Evolutionary conservation across 225 moss, liverwort and hornwort genomes (phyloP), one percentile per base, ranked within the genome.

Genomic region (Thuidium tamariscinum): DNA sequence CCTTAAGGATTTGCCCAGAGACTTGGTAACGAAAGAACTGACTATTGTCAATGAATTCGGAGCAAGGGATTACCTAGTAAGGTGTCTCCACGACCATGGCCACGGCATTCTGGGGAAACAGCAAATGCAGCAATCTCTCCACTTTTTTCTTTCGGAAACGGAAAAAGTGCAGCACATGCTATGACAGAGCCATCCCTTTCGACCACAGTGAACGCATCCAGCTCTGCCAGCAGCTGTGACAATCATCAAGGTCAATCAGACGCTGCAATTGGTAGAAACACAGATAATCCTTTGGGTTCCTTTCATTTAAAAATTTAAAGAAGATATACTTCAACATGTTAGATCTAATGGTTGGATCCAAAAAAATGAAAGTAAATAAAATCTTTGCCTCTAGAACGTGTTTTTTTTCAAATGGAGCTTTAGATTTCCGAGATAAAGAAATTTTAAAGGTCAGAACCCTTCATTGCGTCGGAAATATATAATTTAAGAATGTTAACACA

Each of bases 51-150:
- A 70, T 44, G 56, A 62, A 82, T 79, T 77, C 15, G 41, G 84
- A 49, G 61, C 37, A 85, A 51, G 64, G 63, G n/a, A 77, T 82
- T 93, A 97, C 97, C 97, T 30, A 98, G 94, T 67, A 98, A 89
- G 61, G 94, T 93, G 80, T 94, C 93, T 86, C 98, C 98, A 77
- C 94, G 93, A 80, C 98, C 98, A 89, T 92, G 91, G 52, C 98
- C 98, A n/a, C 95, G 95, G 83, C 96, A 98, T 89, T 98, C 98
- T 16, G 93, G 92, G 70, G 98, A 94, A 81, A 98, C 98, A 84
- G 98, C 98, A 88, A 98, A 98, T 21, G 98, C 94, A 70, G 98
- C 98, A 49, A 98, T 87, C 92, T 98, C 98, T 87, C 96, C 98
- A 84, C 95, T 93, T 80, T 91, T 94, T 26, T 98, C 96, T 4